Percentiles rank a stretch among this genome's conserved stretches.
Evolutionary conservation across 192 early-diverging fungal genomes (phyloP).

Genomic region (Coemansia aciculifera): DNA sequence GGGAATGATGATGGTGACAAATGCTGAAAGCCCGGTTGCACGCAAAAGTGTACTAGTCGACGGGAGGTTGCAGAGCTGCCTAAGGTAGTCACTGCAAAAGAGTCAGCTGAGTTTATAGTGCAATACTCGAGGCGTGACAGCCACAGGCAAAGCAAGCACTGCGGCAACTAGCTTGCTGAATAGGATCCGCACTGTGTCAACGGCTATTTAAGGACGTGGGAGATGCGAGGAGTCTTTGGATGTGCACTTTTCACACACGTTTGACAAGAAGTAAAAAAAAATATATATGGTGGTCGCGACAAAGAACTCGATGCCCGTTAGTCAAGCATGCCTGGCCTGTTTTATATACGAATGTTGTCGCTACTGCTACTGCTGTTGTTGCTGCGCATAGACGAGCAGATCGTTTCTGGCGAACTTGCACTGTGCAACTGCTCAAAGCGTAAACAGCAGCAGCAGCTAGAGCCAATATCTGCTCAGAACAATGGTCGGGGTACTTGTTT

Average conservation of each 20-base stretch:
- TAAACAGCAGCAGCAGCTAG: neutral
- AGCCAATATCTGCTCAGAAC: neutral
- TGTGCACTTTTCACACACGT: neutral
- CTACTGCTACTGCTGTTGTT: neutral
- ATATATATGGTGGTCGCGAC: neutral
- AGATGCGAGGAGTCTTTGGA: neutral
- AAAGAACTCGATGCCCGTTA: neutral
- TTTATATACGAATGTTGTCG: neutral
- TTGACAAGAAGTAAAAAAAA: neutral
- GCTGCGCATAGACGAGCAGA: neutral
- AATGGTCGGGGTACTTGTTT: conserved; percentile 8
- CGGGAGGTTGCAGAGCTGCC: neutral
- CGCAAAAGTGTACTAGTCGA: neutral
- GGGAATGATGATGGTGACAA: neutral
- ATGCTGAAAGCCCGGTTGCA: neutral
- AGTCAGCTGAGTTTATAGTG: conserved; percentile 15
- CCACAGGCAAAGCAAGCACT: neutral
- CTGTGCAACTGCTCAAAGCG: conserved; percentile 4
- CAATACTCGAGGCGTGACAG: conserved; percentile 10
- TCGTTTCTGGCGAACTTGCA: neutral
- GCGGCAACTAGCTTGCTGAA: neutral
- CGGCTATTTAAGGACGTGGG: neutral
- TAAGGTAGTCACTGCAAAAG: conserved; percentile 6
- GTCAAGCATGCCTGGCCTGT: neutral
- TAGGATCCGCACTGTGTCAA: neutral